phyloP scores from a whole-genome alignment of 2,329 filamentous ascomycete genomes.

The Lachnellula arida region DNA sequence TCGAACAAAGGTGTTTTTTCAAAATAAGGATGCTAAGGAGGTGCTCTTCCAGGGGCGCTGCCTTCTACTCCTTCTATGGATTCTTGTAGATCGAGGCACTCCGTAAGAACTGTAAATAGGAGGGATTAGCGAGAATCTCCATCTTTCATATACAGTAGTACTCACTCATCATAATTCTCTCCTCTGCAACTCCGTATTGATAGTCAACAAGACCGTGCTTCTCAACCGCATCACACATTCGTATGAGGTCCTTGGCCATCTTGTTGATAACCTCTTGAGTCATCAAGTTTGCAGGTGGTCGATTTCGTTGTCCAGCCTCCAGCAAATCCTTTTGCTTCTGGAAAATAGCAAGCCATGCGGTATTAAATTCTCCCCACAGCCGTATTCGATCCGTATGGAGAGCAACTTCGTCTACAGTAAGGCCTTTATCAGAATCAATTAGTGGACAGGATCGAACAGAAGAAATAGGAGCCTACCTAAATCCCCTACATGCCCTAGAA shows the following conservation, averaged over 20 bases:
- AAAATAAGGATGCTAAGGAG: constrained; percentile 16
- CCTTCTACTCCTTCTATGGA: constrained; percentile 26
- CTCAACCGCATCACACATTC: constrained; percentile 81
- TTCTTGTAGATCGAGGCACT: constrained; percentile 50
- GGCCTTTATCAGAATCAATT: constrained; percentile 52
- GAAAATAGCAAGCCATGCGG: constrained; percentile 79
- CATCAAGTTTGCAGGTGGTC: constrained; percentile 55
- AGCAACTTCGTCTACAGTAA: constrained; percentile 76
- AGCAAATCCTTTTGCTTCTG: constrained; percentile 78
- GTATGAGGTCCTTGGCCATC: constrained; percentile 77
- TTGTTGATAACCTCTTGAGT: constrained; percentile 64
- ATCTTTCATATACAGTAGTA: neutral
- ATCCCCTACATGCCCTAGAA: constrained; percentile 59
- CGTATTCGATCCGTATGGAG: constrained; percentile 72
- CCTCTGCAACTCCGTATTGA: constrained; percentile 94
- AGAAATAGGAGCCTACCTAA: constrained; percentile 51
- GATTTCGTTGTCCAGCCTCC: constrained; percentile 33
- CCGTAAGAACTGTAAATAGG: constrained; percentile 41
- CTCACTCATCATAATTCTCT: constrained; percentile 81
- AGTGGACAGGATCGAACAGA: constrained; percentile 28
- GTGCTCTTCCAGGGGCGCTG: constrained; percentile 19
- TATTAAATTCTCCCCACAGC: constrained; percentile 92
- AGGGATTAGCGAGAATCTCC: neutral
- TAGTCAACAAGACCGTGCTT: constrained; percentile 95
- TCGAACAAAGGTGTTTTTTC: no score